phyloP scores from a whole-genome alignment of 306 rosid genomes.

The Cicer arietinum region DNA sequence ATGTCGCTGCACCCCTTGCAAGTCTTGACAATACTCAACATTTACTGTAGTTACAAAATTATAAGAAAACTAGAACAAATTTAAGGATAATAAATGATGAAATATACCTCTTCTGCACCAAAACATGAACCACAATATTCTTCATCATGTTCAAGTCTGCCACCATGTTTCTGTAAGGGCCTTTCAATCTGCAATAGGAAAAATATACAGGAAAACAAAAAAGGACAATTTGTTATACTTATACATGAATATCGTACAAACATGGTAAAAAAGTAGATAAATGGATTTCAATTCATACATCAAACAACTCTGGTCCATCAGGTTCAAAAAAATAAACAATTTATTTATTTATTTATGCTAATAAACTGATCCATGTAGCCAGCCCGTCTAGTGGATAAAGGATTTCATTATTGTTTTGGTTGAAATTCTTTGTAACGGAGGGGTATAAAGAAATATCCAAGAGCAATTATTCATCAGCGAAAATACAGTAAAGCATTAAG shows the following conservation, averaged over 20 bases:
- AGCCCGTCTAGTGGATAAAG: background rate
- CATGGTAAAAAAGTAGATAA: conserved; percentile 23
- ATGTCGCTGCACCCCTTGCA: conserved; percentile 1
- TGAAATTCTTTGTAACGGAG: conserved; percentile 7
- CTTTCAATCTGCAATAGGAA: conserved; percentile 74
- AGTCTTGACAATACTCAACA: conserved; percentile 12
- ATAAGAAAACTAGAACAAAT: conserved; percentile 39
- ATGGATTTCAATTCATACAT: conserved; percentile 30
- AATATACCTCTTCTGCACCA: conserved; percentile 84
- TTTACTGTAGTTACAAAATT: conserved; percentile 24
- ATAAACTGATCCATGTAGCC: background rate
- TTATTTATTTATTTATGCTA: background rate
- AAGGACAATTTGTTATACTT: background rate
- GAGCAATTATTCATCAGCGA: conserved; percentile 17
- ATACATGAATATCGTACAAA: conserved; percentile 13
- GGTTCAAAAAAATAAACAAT: background rate
- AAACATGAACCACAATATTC: conserved; percentile 92
- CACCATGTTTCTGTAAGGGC: conserved; percentile 92
- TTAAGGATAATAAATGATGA: conserved; percentile 42
- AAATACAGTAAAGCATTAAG: conserved; percentile 18
- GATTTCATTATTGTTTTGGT: background rate
- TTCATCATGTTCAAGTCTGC: conserved; percentile 88
- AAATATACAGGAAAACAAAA: conserved; percentile 28
- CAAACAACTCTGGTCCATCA: conserved; percentile 32
- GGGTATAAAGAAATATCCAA: conserved; percentile 19